phyloP scores from a whole-genome alignment of 306 rosid genomes.

The Rubus parviflorus region DNA sequence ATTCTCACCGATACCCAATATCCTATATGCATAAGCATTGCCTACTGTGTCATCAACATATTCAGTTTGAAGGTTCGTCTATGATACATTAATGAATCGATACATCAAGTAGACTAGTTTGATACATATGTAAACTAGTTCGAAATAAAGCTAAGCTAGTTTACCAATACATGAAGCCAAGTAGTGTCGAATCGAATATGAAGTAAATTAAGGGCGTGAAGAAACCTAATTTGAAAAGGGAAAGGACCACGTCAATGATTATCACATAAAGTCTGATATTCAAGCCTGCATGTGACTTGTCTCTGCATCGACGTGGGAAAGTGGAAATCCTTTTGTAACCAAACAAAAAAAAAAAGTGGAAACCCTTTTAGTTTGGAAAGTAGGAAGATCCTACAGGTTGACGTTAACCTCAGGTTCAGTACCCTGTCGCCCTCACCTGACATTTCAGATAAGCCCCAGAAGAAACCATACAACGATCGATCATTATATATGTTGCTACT shows the following conservation, averaged over 20 bases:
- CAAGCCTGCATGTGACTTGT: not conserved
- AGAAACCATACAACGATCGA: not conserved
- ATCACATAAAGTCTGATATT: not conserved
- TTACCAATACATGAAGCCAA: too few species aligned
- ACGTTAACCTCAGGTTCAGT: not conserved
- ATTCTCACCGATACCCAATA: too few species aligned
- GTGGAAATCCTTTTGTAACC: not conserved
- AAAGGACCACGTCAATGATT: constrained; percentile 1
- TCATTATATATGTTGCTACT: not conserved
- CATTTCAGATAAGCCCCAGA: not conserved
- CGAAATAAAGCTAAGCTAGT: too few species aligned
- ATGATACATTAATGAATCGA: too few species aligned
- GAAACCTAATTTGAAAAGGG: not conserved
- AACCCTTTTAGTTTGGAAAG: not conserved
- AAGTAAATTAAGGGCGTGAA: too few species aligned
- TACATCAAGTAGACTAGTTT: too few species aligned
- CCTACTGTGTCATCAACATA: too few species aligned
- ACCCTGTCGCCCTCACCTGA: not conserved
- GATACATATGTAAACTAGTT: too few species aligned
- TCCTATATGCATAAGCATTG: too few species aligned
- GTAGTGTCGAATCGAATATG: too few species aligned
- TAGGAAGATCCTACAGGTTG: not conserved
- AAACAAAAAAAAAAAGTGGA: too few species aligned
- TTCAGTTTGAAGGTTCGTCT: too few species aligned
- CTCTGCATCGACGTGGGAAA: not conserved